phyloP scores from a whole-genome alignment of 805 yeast species.

The Ogataea salicorniae region DNA sequence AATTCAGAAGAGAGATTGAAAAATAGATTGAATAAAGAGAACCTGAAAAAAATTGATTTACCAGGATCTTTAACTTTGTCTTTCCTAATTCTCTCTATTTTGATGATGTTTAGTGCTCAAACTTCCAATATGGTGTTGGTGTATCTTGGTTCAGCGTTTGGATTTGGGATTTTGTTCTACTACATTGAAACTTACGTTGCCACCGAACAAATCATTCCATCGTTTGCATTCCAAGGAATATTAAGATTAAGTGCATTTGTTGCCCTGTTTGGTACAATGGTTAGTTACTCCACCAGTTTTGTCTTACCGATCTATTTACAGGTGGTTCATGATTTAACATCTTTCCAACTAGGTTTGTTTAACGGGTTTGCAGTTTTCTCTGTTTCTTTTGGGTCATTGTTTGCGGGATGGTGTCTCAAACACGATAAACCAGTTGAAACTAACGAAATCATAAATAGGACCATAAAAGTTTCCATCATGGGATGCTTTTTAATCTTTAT shows the following conservation, averaged over 20 bases:
- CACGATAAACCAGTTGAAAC: slow-evolving; percentile 14
- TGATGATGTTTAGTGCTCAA: slow-evolving; percentile 30
- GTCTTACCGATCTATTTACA: slow-evolving; percentile 39
- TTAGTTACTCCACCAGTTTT: slow-evolving; percentile 33
- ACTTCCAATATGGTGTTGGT: slow-evolving; percentile 4
- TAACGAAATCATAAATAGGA: slow-evolving; percentile 14
- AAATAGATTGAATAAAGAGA: slow-evolving; percentile 29
- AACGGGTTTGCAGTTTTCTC: slow-evolving; percentile 38
- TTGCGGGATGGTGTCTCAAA: slow-evolving; percentile 32
- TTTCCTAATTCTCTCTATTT: slow-evolving; percentile 29
- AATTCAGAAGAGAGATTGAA: slow-evolving; percentile 20
- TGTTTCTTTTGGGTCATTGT: slow-evolving; percentile 35
- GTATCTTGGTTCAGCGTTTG: slow-evolving; percentile 10
- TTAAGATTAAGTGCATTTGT: slow-evolving; percentile 34
- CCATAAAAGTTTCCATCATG: slow-evolving; percentile 20
- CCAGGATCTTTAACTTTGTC: slow-evolving; percentile 36
- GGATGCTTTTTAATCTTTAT: slow-evolving; percentile 18
- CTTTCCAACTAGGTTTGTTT: slow-evolving; percentile 35
- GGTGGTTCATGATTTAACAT: slow-evolving; percentile 35
- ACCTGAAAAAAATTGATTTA: slow-evolving; percentile 35
- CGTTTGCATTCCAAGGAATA: slow-evolving; percentile 33
- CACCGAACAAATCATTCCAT: slow-evolving; percentile 37
- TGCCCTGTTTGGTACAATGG: slow-evolving; percentile 34
- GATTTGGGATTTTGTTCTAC: slow-evolving; percentile 21
- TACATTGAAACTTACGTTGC: slow-evolving; percentile 33